These are phyloP conservation scores for Ochetophila trinervis DNA, from an alignment of 306 rosid genomes.

Conservation along the genomic window DNA sequence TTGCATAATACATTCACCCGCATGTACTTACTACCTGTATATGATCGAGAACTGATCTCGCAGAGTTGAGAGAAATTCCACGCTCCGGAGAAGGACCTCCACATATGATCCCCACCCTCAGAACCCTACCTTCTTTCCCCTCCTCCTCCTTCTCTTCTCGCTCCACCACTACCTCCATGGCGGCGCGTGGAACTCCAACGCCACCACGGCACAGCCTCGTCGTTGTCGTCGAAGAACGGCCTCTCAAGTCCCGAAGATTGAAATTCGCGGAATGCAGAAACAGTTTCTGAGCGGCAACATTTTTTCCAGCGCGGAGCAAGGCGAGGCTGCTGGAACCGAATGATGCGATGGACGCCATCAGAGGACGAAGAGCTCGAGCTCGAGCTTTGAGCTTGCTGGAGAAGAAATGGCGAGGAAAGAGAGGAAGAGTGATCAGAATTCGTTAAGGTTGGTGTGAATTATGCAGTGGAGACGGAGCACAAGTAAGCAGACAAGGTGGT, in stretches of 20 bases:
- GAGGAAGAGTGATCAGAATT: background rate
- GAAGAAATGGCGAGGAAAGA: background rate
- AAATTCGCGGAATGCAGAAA: constrained; percentile 8
- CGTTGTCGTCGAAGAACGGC: constrained; percentile 4
- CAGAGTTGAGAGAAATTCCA: constrained; percentile 93
- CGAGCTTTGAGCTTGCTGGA: too few species aligned
- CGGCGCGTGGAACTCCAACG: constrained; percentile 28
- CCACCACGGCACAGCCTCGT: background rate
- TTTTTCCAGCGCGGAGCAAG: constrained; percentile 14
- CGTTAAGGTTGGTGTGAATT: background rate
- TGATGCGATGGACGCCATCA: constrained; percentile 35
- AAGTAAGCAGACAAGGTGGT: background rate
- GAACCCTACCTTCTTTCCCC: constrained; percentile 24
- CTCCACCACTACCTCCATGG: constrained; percentile 33
- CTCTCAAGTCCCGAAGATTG: constrained; percentile 10
- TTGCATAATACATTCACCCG: background rate
- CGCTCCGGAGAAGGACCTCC: constrained; percentile 99
- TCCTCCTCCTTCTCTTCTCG: constrained; percentile 19
- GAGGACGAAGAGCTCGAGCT: background rate
- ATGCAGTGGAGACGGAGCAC: background rate
- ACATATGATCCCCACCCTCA: constrained; percentile 78
- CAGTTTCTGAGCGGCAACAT: background rate
- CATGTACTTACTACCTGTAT: constrained; percentile 44
- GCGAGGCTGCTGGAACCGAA: constrained; percentile 7
- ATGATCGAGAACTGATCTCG: constrained; percentile 90